Conservation (phyloP, 2,329 filamentous ascomycete genomes). For the Colletotrichum lini region DNA sequence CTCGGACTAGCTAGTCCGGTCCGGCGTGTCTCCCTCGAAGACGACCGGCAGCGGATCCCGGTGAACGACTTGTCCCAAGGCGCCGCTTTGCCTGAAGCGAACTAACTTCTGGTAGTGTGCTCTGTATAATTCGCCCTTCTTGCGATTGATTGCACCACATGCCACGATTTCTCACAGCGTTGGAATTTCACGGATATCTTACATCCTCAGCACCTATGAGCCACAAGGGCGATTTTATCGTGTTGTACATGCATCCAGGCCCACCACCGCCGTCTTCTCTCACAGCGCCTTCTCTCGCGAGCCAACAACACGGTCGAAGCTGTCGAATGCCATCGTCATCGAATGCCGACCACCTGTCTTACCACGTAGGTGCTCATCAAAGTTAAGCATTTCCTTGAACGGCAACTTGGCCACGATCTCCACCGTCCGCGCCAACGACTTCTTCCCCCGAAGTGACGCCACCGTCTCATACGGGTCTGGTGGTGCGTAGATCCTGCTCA, state of each 20-base stretch:
- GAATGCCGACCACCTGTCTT: conserved; percentile 85
- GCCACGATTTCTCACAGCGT: background rate
- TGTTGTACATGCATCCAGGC: background rate
- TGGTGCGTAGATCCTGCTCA: conserved; percentile 85
- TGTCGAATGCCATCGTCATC: conserved; percentile 72
- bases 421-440: conserved; percentile 63
- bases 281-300: conserved; percentile 66
- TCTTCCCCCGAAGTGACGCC: conserved; percentile 69
- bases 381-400: conserved; percentile 96
- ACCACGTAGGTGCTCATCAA: conserved; percentile 88
- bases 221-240: background rate
- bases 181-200: background rate
- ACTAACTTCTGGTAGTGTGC: no score
- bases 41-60: background rate
- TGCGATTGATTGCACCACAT: no score
- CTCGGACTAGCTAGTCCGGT: no score
- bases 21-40: background rate
- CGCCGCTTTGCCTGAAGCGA: background rate
- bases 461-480: conserved; percentile 83
- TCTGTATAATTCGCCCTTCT: background rate
- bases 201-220: background rate
- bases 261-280: background rate
- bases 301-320: conserved; percentile 69
- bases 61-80: background rate
- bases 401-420: conserved; percentile 90